Evolutionary conservation across 805 yeast genomes (phyloP), one percentile per base, ranked within the genome.

Genomic region (Saccharomycopsis malanga): DNA sequence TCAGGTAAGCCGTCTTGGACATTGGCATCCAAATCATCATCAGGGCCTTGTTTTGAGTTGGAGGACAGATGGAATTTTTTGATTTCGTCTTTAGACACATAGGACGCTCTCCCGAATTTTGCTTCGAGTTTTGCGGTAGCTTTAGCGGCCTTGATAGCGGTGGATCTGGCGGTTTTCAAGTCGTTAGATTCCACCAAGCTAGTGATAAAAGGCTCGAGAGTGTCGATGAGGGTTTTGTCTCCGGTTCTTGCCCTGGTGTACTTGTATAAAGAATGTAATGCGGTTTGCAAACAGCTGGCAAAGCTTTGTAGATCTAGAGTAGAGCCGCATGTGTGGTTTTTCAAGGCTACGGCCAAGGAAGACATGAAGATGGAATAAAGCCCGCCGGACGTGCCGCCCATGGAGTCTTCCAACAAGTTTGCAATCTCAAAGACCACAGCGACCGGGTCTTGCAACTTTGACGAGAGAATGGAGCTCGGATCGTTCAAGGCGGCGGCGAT

Each of bases 311-410:
- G 62, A 7, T 56, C 60, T 32, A 59, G 61, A 2, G 55, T 46
- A 4, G 57, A 56, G 25, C 60, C 52, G 7, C 60, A 38, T n/a
- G 39, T 10, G 0, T 40, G 48, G 29, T 59, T 53, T 32, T 62
- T 66, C 24, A 79, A 64, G 7, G 75, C 73, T 32, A 73, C 69
- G 1, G 86, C 83, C 51, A 89, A 72, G 1, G 95, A 87, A 30
- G 94, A 78, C 52, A 91, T 69, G 65, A 71, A 86, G 47, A 89
- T 91, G 2, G 95, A 84, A 63, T 89, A 89, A 34, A 89, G 65
- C 1, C 96, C 97, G 45, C 98, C 98, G 1, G 95, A 85, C 0
- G 98, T 91, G 43, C 98, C 98, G 45, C 97, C 98, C 97, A 91
- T 91, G n/a, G 78, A 79, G 47, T 79, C 78, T 61, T 89, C 97